These are phyloP conservation scores for Nakazawaea anatomiae DNA, from an alignment of 805 yeast genomes.

Conservation along the genomic window DNA sequence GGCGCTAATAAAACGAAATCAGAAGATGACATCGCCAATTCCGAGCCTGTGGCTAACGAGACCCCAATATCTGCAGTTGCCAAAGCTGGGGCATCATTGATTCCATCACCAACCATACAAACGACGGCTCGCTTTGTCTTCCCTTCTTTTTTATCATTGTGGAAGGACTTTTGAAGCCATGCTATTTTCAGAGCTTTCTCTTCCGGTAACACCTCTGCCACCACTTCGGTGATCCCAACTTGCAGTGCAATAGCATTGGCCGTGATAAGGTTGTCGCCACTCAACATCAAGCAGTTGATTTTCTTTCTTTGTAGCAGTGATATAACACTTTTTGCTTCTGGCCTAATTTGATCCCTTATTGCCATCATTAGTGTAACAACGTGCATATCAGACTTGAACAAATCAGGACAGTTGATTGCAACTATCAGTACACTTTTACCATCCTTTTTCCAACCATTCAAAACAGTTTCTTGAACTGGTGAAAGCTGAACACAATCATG, in stretches of 20 bases:
- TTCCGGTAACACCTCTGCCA: slow-evolving; percentile 69
- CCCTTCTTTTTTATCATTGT: slow-evolving; percentile 13
- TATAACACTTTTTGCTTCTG: slow-evolving; percentile 52
- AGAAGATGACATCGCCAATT: slow-evolving; percentile 67
- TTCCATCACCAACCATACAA: slow-evolving; percentile 83
- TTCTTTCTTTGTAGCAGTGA: slow-evolving; percentile 30
- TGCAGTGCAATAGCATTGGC: slow-evolving; percentile 63
- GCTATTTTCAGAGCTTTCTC: slow-evolving; percentile 60
- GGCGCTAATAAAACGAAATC: slow-evolving; percentile 64
- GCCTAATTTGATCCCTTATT: slow-evolving; percentile 54
- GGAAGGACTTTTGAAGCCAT: slow-evolving; percentile 43
- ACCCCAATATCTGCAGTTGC: slow-evolving; percentile 73
- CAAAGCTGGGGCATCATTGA: slow-evolving; percentile 79
- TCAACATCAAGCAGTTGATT: slow-evolving; percentile 66
- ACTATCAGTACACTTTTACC: slow-evolving; percentile 61
- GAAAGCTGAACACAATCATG: slow-evolving; percentile 30
- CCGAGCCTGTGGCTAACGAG: slow-evolving; percentile 73
- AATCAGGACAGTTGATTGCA: slow-evolving; percentile 30
- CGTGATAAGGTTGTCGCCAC: slow-evolving; percentile 66
- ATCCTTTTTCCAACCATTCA: slow-evolving; percentile 51
- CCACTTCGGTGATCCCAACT: slow-evolving; percentile 54
- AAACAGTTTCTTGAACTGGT: slow-evolving; percentile 24
- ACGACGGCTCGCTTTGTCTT: slow-evolving; percentile 29
- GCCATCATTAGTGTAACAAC: slow-evolving; percentile 44
- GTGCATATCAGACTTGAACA: slow-evolving; percentile 24